phyloP scores from a whole-genome alignment of 2,329 filamentous ascomycete genomes.

The Diplodia intermedia region DNA sequence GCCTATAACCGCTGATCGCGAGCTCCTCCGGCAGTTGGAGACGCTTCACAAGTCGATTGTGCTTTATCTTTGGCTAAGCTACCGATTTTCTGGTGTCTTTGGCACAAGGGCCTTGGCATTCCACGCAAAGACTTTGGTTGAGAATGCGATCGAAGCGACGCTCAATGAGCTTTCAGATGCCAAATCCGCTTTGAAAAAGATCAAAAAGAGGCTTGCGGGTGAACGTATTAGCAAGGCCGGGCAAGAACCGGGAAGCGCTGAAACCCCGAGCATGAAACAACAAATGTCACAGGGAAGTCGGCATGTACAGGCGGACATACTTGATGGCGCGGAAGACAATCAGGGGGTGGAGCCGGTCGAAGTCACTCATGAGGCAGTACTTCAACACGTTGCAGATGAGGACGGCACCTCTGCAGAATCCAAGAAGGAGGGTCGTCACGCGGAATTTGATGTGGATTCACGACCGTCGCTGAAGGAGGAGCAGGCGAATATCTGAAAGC shows the following conservation, averaged over 20 bases:
- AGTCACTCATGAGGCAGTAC: neutral
- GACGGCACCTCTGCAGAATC: neutral
- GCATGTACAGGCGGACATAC: slow-evolving; percentile 13
- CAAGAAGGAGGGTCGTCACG: neutral
- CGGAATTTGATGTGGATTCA: neutral
- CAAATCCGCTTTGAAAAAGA: neutral
- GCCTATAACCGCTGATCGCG: slow-evolving; percentile 51
- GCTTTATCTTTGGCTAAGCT: slow-evolving; percentile 91
- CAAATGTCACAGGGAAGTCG: neutral
- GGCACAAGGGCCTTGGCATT: slow-evolving; percentile 75
- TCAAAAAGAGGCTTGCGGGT: neutral
- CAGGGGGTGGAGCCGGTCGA: slow-evolving; percentile 5
- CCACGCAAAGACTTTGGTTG: slow-evolving; percentile 78
- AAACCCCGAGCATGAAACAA: neutral
- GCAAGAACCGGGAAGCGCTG: neutral
- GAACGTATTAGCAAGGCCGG: neutral
- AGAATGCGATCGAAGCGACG: slow-evolving; percentile 73
- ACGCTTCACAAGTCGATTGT: slow-evolving; percentile 81
- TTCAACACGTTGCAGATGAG: neutral
- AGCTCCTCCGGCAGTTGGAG: slow-evolving; percentile 75
- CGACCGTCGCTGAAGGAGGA: neutral
- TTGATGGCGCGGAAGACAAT: slow-evolving; percentile 10
- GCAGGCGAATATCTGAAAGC: neutral
- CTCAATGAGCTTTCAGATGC: slow-evolving; percentile 10
- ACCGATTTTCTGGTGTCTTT: slow-evolving; percentile 84